Base-by-base conservation (phyloP, 2,329 filamentous ascomycete genomes). In the Exophiala alcalophila region DNA sequence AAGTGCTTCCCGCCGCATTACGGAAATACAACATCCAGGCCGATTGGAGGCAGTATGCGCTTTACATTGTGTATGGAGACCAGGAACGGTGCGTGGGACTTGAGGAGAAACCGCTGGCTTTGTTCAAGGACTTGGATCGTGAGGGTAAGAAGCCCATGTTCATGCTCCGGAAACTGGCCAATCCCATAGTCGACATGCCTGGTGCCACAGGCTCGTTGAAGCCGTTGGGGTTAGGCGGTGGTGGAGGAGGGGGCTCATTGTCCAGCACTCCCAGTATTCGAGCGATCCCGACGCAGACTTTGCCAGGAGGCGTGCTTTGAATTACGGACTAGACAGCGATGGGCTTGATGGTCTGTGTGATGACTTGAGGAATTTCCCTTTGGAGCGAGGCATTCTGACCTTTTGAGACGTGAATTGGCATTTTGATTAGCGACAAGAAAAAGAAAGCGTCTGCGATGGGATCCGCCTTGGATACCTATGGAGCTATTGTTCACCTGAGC, bases 121-220 rank as follows among this genome's bases (percentile, higher is more conserved):
- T 98, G 50, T 98, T 98, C 70, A 98, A 98, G 69, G 90, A 97
- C 63, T 72, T 98, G 43, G 90, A 97, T 62, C 90, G 90, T 64
- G 92, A 97, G 69, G 92, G 92, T 32, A 85, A 94, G 68, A 98
- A 97, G 64, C 92, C 92, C 15, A 97, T 97, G 92, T 98, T 98
- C 61, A 98, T 98, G 92, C 71, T 98, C 43, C 74, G 92, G 40
- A 77, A 77, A 54, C 74, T 82, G 54, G 76, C 78, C n/a, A 57
- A 57, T 21, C 46, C 50, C 9, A 49, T 54, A 9, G 34, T 40
- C 16, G 48, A 53, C 7, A 37, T 49, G 18, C 44, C 47, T 6
- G 21, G 36, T 14, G 42, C 50, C 2, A 40, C 39, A 8, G 44
- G 47, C n/a, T 44, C 48, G 12, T 16, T 44, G 29, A 50, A 51